Evolutionary conservation across 495 filamentous ascomycete species (phyloP).

Genomic region (Rhizodiscina lignyota): DNA sequence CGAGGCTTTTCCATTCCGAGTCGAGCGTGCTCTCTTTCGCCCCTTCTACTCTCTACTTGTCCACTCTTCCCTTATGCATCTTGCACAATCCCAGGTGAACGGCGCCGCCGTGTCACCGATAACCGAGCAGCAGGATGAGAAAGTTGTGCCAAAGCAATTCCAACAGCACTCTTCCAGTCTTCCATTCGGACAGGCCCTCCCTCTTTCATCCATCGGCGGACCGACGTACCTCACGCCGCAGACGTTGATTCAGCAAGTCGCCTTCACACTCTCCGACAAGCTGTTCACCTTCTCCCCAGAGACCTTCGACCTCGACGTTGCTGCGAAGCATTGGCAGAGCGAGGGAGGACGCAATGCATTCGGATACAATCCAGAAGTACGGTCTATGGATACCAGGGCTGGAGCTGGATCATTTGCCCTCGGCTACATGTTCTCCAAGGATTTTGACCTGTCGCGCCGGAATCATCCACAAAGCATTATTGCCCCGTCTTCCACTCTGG

Average conservation of each 20-base stretch:
- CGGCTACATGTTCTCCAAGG: conserved; percentile 92
- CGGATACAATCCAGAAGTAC: conserved; percentile 61
- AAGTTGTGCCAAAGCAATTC: not conserved
- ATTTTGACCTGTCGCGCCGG: conserved; percentile 82
- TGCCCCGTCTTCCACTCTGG: conserved; percentile 65
- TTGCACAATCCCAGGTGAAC: not conserved
- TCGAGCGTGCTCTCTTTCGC: not conserved
- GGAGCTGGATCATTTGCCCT: conserved; percentile 86
- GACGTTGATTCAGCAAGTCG: conserved; percentile 84
- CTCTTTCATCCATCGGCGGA: conserved; percentile 56
- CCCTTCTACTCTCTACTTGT: not conserved
- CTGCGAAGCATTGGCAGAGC: conserved; percentile 57
- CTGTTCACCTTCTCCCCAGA: conserved; percentile 93
- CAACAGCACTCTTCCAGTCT: conserved; percentile 31
- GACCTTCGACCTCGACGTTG: conserved; percentile 73
- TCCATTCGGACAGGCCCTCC: conserved; percentile 42
- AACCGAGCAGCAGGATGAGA: not conserved
- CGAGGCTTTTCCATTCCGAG: not conserved
- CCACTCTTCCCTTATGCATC: not conserved
- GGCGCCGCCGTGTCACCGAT: not conserved
- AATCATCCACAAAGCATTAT: conserved; percentile 81
- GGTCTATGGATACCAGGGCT: conserved; percentile 68
- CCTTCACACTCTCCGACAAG: conserved; percentile 85
- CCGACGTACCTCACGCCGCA: conserved; percentile 86
- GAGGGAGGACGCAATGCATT: conserved; percentile 55